Conservation (phyloP, 2,329 filamentous ascomycete species). For the Scedosporium aurantiacum region DNA sequence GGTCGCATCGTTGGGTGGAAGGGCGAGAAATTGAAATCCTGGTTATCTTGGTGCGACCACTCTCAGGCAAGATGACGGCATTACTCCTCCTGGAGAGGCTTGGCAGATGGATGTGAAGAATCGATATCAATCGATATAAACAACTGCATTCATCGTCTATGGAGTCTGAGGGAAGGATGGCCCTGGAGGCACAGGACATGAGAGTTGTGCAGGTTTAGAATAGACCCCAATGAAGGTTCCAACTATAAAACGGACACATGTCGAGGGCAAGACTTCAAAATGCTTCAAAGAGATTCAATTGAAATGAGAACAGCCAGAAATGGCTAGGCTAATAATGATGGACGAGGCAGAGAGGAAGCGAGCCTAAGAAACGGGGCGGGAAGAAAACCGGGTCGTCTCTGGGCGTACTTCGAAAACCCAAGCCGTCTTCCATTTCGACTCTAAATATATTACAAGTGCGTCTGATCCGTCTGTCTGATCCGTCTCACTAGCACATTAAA, state of each 20-base stretch:
- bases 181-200: no score
- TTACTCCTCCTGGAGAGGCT: background rate
- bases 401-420: background rate
- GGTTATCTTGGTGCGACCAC: background rate
- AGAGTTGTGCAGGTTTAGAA: no score
- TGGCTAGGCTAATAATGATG: background rate
- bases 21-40: background rate
- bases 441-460: background rate
- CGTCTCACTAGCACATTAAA: no score
- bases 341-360: background rate
- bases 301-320: background rate
- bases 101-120: background rate
- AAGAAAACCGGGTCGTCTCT: background rate
- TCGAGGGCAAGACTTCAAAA: no score
- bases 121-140: no score
- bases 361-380: background rate
- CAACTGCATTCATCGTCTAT: no score
- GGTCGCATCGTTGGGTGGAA: background rate
- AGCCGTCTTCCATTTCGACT: background rate
- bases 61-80: background rate
- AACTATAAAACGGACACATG: no score
- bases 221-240: no score
- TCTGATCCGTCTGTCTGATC: no score
- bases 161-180: no score
- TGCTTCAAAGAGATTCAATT: no score